Evolutionary conservation across 2,329 filamentous ascomycete genomes (phyloP).

Genomic region (Aspergillus calidoustus): DNA sequence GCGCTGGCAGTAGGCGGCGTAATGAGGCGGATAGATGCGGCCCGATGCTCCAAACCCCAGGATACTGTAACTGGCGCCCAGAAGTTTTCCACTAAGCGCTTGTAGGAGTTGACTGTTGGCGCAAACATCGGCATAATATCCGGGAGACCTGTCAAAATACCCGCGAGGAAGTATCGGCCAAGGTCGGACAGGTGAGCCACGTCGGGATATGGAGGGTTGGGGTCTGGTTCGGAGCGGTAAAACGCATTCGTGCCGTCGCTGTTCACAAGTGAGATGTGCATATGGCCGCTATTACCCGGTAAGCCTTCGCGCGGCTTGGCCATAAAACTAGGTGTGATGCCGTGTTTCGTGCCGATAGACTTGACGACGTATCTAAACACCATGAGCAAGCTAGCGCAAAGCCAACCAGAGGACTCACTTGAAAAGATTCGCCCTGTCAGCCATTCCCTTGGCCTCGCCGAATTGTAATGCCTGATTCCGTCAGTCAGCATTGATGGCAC

Average conservation of each 20-base stretch:
- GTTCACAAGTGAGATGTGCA: slow-evolving; percentile 89
- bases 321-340: slow-evolving; percentile 98
- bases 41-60: slow-evolving; percentile 94
- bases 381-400: slow-evolving; percentile 19
- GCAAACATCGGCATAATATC: slow-evolving; percentile 96
- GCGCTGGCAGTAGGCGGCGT: slow-evolving; percentile 83
- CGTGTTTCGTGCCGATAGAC: slow-evolving; percentile 81
- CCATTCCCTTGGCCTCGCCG: slow-evolving; percentile 84
- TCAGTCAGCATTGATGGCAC: slow-evolving; percentile 25
- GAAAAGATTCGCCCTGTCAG: slow-evolving; percentile 88
- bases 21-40: slow-evolving; percentile 87
- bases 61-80: slow-evolving; percentile 98
- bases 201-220: slow-evolving; percentile 73
- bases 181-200: slow-evolving; percentile 81
- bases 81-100: slow-evolving; percentile 96
- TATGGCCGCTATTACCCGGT: slow-evolving; percentile 93
- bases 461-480: slow-evolving; percentile 73
- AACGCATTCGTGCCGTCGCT: slow-evolving; percentile 83
- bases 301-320: slow-evolving; percentile 90
- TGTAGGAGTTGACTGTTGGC: slow-evolving; percentile 97
- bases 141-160: slow-evolving; percentile 83
- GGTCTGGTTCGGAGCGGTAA: slow-evolving; percentile 71
- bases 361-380: slow-evolving; percentile 75
- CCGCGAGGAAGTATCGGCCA: slow-evolving; percentile 90
- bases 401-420: slow-evolving; percentile 59